Evolutionary conservation across 2,329 filamentous ascomycete species (phyloP).

Genomic region (Fusarium sp.): DNA sequence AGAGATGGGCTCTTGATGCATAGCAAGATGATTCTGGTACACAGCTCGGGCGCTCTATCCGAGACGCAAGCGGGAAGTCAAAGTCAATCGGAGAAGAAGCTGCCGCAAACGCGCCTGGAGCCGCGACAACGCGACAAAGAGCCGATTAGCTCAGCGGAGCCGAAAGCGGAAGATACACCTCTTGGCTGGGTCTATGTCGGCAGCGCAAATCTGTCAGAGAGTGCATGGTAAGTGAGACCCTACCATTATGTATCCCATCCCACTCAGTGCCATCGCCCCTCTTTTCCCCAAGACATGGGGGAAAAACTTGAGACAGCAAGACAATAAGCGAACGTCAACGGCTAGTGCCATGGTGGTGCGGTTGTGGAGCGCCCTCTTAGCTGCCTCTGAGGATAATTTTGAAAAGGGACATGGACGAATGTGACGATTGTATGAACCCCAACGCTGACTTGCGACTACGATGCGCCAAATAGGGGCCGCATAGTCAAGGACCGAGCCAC

Average conservation of each 20-base stretch:
- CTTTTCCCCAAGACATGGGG: conserved; percentile 37
- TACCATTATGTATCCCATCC: background rate
- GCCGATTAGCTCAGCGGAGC: conserved; percentile 23
- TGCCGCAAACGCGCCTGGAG: conserved; percentile 24
- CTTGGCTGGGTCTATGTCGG: conserved; percentile 84
- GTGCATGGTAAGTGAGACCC: conserved; percentile 74
- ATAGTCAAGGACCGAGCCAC: conserved; percentile 74
- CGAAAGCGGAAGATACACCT: conserved; percentile 36
- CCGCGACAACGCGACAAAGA: conserved; percentile 20
- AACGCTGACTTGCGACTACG: conserved; percentile 37
- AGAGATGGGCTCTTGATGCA: conserved; percentile 82
- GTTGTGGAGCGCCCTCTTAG: conserved; percentile 24
- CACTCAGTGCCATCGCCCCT: conserved; percentile 4
- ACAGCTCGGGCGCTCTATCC: conserved; percentile 29
- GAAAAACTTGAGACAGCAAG: conserved; percentile 36
- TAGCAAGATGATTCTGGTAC: conserved; percentile 76
- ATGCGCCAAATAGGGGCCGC: conserved; percentile 69
- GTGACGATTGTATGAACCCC: conserved; percentile 38
- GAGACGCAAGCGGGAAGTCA: conserved; percentile 27
- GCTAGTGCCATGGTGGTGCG: conserved; percentile 35
- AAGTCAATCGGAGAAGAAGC: conserved; percentile 23
- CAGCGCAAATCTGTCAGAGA: conserved; percentile 91
- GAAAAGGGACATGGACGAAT: conserved; percentile 28
- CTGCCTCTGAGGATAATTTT: conserved; percentile 31
- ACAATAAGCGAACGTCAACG: conserved; percentile 35